A percentile compares a stretch with the other conserved stretches of the same genome.
Conservation (phyloP, 1,139 yeast genomes). For the Debaryomycetaceae sp. region DNA sequence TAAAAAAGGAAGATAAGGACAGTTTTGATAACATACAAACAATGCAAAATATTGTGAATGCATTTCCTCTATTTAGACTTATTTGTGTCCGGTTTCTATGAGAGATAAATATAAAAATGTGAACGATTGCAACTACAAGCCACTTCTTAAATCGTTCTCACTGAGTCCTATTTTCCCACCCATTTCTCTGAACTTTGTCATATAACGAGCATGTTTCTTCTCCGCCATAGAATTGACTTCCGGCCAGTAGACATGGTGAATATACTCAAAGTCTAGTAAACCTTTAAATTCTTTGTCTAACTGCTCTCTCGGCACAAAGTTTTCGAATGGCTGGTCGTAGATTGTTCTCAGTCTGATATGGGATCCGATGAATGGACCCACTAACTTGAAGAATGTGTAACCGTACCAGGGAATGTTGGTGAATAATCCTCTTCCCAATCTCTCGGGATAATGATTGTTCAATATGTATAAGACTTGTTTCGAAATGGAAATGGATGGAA, state of each 20-base stretch:
- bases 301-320: conserved; percentile 78
- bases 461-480: conserved; percentile 81
- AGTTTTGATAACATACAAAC: no score
- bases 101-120: no score
- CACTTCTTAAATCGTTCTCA: conserved; percentile 38
- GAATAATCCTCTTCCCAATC: conserved; percentile 85
- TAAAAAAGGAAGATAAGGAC: no score
- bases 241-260: conserved; percentile 80
- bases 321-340: conserved; percentile 80
- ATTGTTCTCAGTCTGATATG: conserved; percentile 88
- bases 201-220: conserved; percentile 50
- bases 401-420: conserved; percentile 94
- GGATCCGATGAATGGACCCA: conserved; percentile 94
- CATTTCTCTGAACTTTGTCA: conserved; percentile 59
- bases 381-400: conserved; percentile 82
- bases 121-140: background rate
- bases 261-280: conserved; percentile 72
- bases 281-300: conserved; percentile 87
- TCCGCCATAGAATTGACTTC: conserved; percentile 57
- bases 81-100: no score
- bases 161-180: conserved; percentile 77
- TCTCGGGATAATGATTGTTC: conserved; percentile 94
- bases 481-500: conserved; percentile 46
- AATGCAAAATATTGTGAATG: no score
- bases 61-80: no score